phyloP scores from a whole-genome alignment of 2,329 filamentous ascomycete genomes.

The Didymella pomorum region DNA sequence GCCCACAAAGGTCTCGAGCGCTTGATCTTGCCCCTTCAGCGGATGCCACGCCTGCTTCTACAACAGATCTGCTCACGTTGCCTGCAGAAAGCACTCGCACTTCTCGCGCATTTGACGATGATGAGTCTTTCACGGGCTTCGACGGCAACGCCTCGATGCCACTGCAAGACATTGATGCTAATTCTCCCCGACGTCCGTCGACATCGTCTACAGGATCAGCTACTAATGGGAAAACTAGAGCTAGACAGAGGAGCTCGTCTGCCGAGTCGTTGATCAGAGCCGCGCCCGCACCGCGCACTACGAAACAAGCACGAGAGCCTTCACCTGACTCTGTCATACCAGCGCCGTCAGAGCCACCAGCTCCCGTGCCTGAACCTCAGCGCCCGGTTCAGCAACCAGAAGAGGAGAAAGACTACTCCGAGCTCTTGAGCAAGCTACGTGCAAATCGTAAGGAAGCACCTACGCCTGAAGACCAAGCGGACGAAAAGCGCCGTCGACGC shows the following conservation, averaged over 20 bases:
- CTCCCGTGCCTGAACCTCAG: conserved; percentile 24
- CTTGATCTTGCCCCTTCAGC: conserved; percentile 39
- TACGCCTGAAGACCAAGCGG: conserved; percentile 30
- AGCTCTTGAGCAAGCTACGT: conserved; percentile 42
- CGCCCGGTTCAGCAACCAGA: conserved; percentile 21
- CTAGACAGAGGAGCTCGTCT: conserved; percentile 30
- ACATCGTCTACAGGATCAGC: conserved; percentile 35
- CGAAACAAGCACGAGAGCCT: conserved; percentile 25
- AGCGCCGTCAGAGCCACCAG: conserved; percentile 22
- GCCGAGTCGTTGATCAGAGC: conserved; percentile 35
- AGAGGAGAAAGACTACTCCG: conserved; percentile 44
- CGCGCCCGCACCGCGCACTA: conserved; percentile 24
- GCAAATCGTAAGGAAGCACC: conserved; percentile 40
- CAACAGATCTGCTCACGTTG: conserved; percentile 27
- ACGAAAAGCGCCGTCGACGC: conserved; percentile 32
- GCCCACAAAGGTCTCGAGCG: conserved; percentile 26
- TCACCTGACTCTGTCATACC: conserved; percentile 41
- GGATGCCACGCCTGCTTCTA: conserved; percentile 31
- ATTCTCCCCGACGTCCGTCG: conserved; percentile 44
- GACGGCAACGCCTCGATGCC: conserved; percentile 38
- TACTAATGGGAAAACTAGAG: conserved; percentile 16
- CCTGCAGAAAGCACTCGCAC: conserved; percentile 22
- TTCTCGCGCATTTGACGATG: conserved; percentile 21
- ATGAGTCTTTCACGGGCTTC: conserved; percentile 20
- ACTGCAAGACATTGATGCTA: conserved; percentile 42